phyloP scores from a whole-genome alignment of 805 yeast genomes.

The Pichia rugopelliculosa region DNA sequence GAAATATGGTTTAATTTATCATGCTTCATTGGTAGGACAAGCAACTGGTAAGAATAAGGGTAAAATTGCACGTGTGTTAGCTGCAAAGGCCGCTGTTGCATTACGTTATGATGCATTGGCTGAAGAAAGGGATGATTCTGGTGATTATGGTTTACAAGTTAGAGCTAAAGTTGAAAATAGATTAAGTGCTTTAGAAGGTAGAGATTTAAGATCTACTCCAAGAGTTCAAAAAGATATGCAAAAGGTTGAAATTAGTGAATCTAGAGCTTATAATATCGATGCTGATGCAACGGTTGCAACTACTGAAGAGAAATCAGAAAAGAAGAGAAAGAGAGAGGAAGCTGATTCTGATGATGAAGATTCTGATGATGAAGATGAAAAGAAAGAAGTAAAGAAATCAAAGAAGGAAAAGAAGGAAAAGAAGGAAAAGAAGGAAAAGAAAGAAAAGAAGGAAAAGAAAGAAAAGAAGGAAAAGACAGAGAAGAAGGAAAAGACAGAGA shows the following conservation, averaged over 20 bases:
- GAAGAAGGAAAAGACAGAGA: conserved; percentile 27
- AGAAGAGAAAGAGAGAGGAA: conserved; percentile 20
- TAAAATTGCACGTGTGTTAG: conserved; percentile 96
- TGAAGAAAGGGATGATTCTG: conserved; percentile 94
- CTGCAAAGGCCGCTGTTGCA: conserved; percentile 97
- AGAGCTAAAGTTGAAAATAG: conserved; percentile 93
- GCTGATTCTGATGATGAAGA: conserved; percentile 23
- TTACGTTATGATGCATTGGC: conserved; percentile 94
- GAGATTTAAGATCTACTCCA: conserved; percentile 87
- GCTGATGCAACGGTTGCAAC: conserved; percentile 49
- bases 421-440: conserved; percentile 19
- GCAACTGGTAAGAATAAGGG: conserved; percentile 98
- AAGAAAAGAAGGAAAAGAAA: conserved; percentile 19
- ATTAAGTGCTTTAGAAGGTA: conserved; percentile 91
- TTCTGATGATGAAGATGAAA: conserved; percentile 19
- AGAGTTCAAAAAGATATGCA: conserved; percentile 74
- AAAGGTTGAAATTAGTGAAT: conserved; percentile 80
- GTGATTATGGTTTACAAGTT: conserved; percentile 85
- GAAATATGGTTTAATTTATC: conserved; percentile 94
- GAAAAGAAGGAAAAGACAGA: conserved; percentile 28
- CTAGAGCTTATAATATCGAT: conserved; percentile 87
- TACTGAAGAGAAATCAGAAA: conserved; percentile 13
- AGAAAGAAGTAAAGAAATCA: conserved; percentile 19
- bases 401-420: conserved; percentile 18
- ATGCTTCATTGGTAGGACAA: conserved; percentile 95